phyloP scores from a whole-genome alignment of 805 yeast species.

The Candida odintsovae region DNA sequence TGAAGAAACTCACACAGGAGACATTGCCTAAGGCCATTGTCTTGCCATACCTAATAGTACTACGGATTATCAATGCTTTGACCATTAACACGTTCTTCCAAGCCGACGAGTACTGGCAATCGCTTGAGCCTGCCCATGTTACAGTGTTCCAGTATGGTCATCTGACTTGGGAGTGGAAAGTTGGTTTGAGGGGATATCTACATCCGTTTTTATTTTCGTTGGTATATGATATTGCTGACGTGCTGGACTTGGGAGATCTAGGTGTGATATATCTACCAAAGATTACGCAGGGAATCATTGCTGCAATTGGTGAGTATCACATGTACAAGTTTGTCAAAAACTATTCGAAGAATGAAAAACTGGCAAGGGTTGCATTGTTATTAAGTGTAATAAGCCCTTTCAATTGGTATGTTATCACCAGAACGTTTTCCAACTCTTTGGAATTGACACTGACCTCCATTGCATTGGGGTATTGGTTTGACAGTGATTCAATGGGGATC shows the following conservation, averaged over 20 bases:
- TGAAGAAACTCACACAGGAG: not conserved
- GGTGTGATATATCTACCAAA: slow-evolving; percentile 55
- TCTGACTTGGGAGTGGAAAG: slow-evolving; percentile 92
- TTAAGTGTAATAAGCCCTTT: slow-evolving; percentile 62
- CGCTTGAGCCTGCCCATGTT: slow-evolving; percentile 85
- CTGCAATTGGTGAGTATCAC: slow-evolving; percentile 66
- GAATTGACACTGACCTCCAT: slow-evolving; percentile 67
- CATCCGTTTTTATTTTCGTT: slow-evolving; percentile 70
- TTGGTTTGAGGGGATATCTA: slow-evolving; percentile 65
- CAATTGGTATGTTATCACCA: slow-evolving; percentile 74
- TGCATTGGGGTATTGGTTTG: slow-evolving; percentile 64
- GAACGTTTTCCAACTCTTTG: slow-evolving; percentile 81
- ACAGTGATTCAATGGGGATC: slow-evolving; percentile 18
- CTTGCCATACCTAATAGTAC: slow-evolving; percentile 28
- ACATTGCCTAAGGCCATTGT: slow-evolving; percentile 18
- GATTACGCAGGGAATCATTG: slow-evolving; percentile 59
- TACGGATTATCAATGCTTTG: slow-evolving; percentile 60
- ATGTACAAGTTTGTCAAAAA: slow-evolving; percentile 42
- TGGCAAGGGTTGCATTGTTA: slow-evolving; percentile 39
- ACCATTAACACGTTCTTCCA: slow-evolving; percentile 76
- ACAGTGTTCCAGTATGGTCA: slow-evolving; percentile 75
- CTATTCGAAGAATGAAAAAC: slow-evolving; percentile 24
- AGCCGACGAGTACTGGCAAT: slow-evolving; percentile 94
- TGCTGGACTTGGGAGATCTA: slow-evolving; percentile 28
- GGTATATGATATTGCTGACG: slow-evolving; percentile 32